phyloP scores from a whole-genome alignment of 768 basidiomycete species.

The Russula lepida region DNA sequence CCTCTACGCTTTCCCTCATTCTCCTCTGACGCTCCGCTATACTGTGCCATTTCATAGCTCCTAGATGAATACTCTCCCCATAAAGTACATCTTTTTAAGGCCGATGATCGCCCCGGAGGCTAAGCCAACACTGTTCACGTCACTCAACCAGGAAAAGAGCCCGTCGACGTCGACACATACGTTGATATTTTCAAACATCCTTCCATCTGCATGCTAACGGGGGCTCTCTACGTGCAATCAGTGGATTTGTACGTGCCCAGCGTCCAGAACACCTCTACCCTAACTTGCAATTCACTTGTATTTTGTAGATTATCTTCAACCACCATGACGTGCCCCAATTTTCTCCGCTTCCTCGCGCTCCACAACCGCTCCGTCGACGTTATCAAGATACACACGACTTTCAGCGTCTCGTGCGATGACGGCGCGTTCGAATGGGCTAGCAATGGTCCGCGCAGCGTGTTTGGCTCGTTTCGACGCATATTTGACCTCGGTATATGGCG shows the following conservation, averaged over 20 bases:
- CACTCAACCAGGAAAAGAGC: constrained; percentile 31
- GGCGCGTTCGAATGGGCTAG: constrained; percentile 76
- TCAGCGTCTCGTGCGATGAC: constrained; percentile 61
- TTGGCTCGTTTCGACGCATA: constrained; percentile 56
- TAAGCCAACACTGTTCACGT: constrained; percentile 70
- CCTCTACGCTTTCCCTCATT: constrained; percentile 20
- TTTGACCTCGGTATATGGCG: constrained; percentile 62
- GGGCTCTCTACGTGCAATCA: background rate
- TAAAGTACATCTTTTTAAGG: constrained; percentile 68
- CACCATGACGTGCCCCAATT: constrained; percentile 60
- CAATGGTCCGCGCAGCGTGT: constrained; percentile 49
- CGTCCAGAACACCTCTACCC: background rate
- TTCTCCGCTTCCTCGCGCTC: constrained; percentile 54
- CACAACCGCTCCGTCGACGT: constrained; percentile 38
- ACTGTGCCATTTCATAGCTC: constrained; percentile 31
- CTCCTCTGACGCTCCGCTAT: background rate
- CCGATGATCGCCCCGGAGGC: constrained; percentile 58
- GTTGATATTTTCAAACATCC: constrained; percentile 23
- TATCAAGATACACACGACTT: constrained; percentile 65
- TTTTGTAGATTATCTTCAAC: constrained; percentile 64
- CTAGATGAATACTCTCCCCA: constrained; percentile 69
- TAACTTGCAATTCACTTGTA: background rate
- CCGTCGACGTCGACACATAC: constrained; percentile 62
- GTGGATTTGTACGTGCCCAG: constrained; percentile 3
- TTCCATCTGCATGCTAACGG: background rate